A percentile compares a stretch with the other conserved stretches of the same genome.
phyloP scores from a whole-genome alignment of 164 flowering plant species.

The Stephania yunnanensis region DNA sequence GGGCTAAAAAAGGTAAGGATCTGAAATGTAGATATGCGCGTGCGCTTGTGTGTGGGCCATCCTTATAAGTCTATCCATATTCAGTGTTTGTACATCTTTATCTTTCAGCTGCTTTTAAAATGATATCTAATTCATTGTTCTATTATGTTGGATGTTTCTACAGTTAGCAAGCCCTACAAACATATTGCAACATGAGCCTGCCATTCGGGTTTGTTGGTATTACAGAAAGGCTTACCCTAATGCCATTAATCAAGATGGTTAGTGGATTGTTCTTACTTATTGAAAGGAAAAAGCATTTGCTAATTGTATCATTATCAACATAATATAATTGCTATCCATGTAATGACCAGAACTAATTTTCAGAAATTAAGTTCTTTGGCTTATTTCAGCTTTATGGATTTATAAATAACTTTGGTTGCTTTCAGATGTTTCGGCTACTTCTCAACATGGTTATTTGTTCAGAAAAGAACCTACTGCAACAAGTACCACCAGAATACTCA shows the following conservation, averaged over 20 bases:
- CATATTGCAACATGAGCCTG: conserved; percentile 31
- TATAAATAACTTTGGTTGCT: background rate
- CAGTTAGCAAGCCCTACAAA: conserved; percentile 42
- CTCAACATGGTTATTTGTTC: conserved; percentile 18
- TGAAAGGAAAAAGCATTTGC: background rate
- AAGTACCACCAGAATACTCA: conserved; percentile 11
- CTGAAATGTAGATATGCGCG: no score
- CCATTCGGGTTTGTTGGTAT: conserved; percentile 37
- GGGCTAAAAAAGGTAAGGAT: no score
- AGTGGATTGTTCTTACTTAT: conserved; percentile 7
- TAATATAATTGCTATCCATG: background rate
- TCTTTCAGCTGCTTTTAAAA: background rate
- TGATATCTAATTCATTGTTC: background rate
- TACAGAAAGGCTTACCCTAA: conserved; percentile 26
- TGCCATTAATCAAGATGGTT: conserved; percentile 34
- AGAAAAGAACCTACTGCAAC: conserved; percentile 3
- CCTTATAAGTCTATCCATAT: background rate
- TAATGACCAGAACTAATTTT: background rate
- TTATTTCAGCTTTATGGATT: background rate
- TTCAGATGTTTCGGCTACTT: conserved; percentile 26
- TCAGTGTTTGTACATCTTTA: background rate
- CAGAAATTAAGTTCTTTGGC: background rate
- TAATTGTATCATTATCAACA: background rate
- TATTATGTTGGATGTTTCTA: conserved; percentile 8
- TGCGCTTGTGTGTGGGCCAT: no score